Evolutionary conservation across 352 stramenopile genomes (phyloP).

Genomic region (Globisporangium perplexum): DNA sequence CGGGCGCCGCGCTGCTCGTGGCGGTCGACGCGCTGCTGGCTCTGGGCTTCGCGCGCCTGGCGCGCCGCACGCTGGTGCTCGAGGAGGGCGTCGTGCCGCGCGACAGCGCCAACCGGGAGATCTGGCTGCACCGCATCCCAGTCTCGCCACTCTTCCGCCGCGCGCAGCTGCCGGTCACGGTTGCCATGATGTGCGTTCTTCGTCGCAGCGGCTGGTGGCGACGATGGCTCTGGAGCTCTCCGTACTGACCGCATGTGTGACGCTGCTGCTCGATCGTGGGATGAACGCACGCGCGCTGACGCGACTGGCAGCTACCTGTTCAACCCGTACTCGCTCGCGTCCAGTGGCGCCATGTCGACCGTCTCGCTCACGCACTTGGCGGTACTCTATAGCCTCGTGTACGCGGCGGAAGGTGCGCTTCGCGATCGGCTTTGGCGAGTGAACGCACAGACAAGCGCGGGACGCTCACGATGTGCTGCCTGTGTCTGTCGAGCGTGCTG

Average conservation of each 20-base stretch:
- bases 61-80: constrained; percentile 28
- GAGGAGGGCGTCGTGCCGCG: constrained; percentile 42
- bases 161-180: constrained; percentile 33
- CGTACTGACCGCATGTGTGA: no score
- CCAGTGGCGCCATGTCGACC: constrained; percentile 66
- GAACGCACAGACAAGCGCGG: no score
- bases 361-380: constrained; percentile 59
- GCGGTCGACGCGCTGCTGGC: constrained; percentile 50
- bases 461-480: background rate
- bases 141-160: constrained; percentile 63
- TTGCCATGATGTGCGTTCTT: constrained; percentile 41
- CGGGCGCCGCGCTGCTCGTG: constrained; percentile 31
- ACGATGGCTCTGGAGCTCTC: background rate
- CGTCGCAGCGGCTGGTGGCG: no score
- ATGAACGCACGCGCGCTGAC: no score
- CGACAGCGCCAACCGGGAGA: constrained; percentile 31
- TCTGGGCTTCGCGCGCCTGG: constrained; percentile 50
- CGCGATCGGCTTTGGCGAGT: no score
- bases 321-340: constrained; percentile 73
- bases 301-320: constrained; percentile 42
- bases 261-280: no score
- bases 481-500: background rate
- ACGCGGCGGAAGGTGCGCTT: constrained; percentile 52
- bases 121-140: constrained; percentile 66
- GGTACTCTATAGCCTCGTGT: constrained; percentile 64